Evolutionary conservation across 768 basidiomycete genomes (phyloP).

Genomic region (Mrakia gelida): DNA sequence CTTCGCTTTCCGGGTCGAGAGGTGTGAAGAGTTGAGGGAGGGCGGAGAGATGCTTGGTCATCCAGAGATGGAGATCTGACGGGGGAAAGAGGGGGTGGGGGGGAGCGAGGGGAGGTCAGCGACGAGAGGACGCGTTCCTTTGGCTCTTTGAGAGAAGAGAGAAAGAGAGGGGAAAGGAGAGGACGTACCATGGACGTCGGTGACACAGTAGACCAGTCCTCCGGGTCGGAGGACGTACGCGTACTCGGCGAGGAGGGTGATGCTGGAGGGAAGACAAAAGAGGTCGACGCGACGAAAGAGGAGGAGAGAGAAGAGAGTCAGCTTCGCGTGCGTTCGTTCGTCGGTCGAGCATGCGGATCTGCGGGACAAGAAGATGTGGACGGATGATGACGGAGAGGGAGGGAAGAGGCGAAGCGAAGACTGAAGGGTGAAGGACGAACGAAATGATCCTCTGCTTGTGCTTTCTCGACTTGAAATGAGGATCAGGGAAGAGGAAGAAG

Average conservation of each 20-base stretch:
- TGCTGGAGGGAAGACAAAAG: conserved; percentile 44
- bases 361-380: neutral
- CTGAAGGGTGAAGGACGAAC: conserved; percentile 35
- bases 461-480: conserved; percentile 95
- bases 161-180: neutral
- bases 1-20: conserved; percentile 43
- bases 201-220: conserved; percentile 97
- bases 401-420: neutral
- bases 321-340: neutral
- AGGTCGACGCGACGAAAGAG: neutral
- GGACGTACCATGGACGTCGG: conserved; percentile 65
- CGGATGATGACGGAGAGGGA: neutral
- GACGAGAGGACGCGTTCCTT: neutral
- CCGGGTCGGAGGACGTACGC: conserved; percentile 87
- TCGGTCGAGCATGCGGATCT: neutral
- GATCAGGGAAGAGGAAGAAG: conserved; percentile 98
- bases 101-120: neutral
- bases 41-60: conserved; percentile 76
- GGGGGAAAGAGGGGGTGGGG: neutral
- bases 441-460: conserved; percentile 99
- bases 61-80: conserved; percentile 85
- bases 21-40: conserved; percentile 80
- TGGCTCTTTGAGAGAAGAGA: neutral
- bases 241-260: conserved; percentile 95
- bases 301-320: conserved; percentile 47